These are phyloP conservation scores for Monosporascus sp. DNA, from an alignment of 2,329 filamentous ascomycete genomes.

Conservation along the genomic window DNA sequence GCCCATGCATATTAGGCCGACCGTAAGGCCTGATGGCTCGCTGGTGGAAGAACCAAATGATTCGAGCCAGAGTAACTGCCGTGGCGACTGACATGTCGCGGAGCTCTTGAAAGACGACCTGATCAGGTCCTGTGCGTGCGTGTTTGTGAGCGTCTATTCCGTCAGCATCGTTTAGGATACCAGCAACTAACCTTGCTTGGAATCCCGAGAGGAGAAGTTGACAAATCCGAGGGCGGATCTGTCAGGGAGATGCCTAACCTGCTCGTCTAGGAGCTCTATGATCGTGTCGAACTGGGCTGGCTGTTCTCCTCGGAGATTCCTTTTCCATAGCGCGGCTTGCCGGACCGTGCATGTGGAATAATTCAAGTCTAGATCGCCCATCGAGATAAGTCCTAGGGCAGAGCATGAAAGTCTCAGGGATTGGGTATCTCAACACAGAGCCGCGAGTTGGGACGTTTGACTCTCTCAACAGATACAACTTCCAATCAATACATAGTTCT, in stretches of 20 bases:
- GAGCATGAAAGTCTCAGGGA: neutral
- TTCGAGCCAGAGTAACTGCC: conserved; percentile 20
- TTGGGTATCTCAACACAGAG: neutral
- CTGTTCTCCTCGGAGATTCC: conserved; percentile 8
- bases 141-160: neutral
- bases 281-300: conserved; percentile 38
- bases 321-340: conserved; percentile 39
- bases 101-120: conserved; percentile 26
- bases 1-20: conserved; percentile 53
- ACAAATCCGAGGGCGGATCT: conserved; percentile 48
- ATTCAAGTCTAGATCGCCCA: conserved; percentile 26
- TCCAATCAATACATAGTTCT: no score
- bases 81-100: conserved; percentile 27
- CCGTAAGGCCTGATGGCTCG: conserved; percentile 13
- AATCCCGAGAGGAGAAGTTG: conserved; percentile 9
- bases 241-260: conserved; percentile 34
- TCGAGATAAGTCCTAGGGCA: neutral
- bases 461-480: no score
- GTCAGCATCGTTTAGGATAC: neutral
- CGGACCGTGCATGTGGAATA: conserved; percentile 61
- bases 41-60: neutral
- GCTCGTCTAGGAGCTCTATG: conserved; percentile 44
- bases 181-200: conserved; percentile 1
- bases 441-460: no score
- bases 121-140: conserved; percentile 4